phyloP scores from a whole-genome alignment of 192 early-diverging fungal species.

The Oehlia diaphana region DNA sequence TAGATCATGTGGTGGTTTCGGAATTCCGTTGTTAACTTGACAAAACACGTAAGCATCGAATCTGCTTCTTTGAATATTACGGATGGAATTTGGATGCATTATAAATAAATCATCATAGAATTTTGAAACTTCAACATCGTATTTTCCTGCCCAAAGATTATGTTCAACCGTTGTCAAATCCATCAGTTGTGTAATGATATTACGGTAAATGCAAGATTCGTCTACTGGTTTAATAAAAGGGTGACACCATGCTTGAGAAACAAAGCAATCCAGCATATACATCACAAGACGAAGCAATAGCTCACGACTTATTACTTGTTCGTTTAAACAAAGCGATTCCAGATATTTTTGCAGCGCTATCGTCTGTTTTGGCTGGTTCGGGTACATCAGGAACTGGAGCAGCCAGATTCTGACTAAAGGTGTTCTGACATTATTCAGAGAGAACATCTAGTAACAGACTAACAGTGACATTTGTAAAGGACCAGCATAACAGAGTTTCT shows the following conservation, averaged over 20 bases:
- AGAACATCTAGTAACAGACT: too few relatives aligned
- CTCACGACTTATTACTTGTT: too few relatives aligned
- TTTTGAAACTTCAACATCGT: not conserved
- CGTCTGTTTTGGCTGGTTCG: too few relatives aligned
- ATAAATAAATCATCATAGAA: constrained; percentile 25
- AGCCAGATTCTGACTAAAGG: too few relatives aligned
- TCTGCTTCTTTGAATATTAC: constrained; percentile 22
- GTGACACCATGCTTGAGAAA: constrained; percentile 8
- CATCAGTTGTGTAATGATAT: constrained; percentile 51
- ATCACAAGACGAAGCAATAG: constrained; percentile 18
- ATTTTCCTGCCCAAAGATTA: constrained; percentile 45
- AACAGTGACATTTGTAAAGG: too few relatives aligned
- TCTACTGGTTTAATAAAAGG: constrained; percentile 23
- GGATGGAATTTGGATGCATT: constrained; percentile 24
- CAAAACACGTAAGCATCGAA: not conserved
- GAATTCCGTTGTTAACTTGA: not conserved
- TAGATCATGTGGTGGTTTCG: not conserved
- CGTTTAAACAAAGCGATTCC: too few relatives aligned
- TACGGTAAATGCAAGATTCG: constrained; percentile 38
- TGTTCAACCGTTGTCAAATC: constrained; percentile 54
- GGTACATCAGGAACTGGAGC: too few relatives aligned
- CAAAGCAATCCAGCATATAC: constrained; percentile 15
- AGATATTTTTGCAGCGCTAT: too few relatives aligned
- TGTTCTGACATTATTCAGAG: too few relatives aligned
- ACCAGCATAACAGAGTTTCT: too few relatives aligned